Base-by-base conservation (phyloP, 202 grass and related monocot species). In the Setaria italica region DNA sequence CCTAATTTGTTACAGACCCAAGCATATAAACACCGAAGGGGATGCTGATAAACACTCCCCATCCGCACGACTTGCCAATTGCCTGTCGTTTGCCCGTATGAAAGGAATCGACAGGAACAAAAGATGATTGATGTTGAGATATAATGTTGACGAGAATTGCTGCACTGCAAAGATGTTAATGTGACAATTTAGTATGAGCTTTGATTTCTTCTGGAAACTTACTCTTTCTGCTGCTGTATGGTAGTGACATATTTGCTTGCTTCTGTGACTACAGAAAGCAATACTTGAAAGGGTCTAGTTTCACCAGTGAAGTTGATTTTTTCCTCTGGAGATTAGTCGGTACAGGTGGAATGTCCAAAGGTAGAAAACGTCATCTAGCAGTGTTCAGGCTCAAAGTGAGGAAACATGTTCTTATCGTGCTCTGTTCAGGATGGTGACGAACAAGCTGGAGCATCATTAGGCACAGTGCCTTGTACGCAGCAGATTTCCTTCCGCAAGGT, bases 1-100 rank as follows among this genome's bases (percentile, higher is more conserved):
- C 15, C 57, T 82, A 67, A 51, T 51, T 45, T 67, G 49, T 20
- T 43, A 15, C 4, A 90, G 88, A 79, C 88, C 88, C 67, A 90
- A 74, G 80, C 74, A 46, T 16, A 74, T 87, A 79, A 83, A 54
- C 43, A 74, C 42, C 30, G 69, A 90, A 87, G 85, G 34, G 33
- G 55, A 82, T 62, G 85, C 19, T 4, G 34, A 70, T 17, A 74
- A 76, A 74, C 50, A 78, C 72, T 90, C 89, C 9, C 82, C 63
- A 32, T 77, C 14, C 11, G 45, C n/a, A 5, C 74, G 80, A 11
- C 76, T 90, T 65, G 70, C 45, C 19, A 59, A 63, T 80, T 90
- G 89, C 81, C 60, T 90, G 30, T 72, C 76, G 5, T 87, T 87
- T 76, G 62, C 70, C 35, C 55, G 46, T 68, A 79, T 66, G 78